Conservation (phyloP, 2,329 filamentous ascomycete genomes). For the Anthostomella pinea region DNA sequence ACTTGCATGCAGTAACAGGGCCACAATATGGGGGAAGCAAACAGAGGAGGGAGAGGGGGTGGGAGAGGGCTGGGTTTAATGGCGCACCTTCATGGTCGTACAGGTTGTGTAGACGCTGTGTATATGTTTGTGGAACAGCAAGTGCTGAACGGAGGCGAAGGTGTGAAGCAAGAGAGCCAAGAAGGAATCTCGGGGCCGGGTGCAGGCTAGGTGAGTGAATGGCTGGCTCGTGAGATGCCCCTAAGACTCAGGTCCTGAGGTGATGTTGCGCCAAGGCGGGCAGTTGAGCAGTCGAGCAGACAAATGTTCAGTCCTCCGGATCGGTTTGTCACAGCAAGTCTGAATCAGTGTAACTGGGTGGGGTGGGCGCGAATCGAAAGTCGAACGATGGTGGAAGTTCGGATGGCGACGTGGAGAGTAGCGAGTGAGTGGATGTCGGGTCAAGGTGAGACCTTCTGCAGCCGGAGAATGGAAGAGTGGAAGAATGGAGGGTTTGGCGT, state of each 20-base stretch:
- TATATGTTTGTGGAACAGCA: constrained; percentile 20
- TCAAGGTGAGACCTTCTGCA: constrained; percentile 29
- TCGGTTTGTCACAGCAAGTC: constrained; percentile 28
- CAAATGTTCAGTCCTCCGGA: constrained; percentile 17
- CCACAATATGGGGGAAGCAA: too few species aligned
- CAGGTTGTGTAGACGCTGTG: constrained; percentile 22
- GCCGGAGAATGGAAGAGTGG: constrained; percentile 14
- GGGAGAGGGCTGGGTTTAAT: constrained; percentile 25
- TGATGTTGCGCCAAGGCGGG: constrained; percentile 25
- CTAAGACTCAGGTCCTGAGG: constrained; percentile 26
- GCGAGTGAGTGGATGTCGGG: constrained; percentile 11
- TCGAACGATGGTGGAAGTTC: constrained; percentile 20
- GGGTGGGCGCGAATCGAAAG: constrained; percentile 21
- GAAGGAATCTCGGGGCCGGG: constrained; percentile 18
- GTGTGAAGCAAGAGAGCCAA: constrained; percentile 18
- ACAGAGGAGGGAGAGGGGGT: constrained; percentile 8
- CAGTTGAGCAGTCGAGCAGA: constrained; percentile 21
- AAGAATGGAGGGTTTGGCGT: constrained; percentile 15
- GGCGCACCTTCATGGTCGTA: constrained; percentile 36
- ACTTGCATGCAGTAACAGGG: too few species aligned
- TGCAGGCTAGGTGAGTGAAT: constrained; percentile 20
- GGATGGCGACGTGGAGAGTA: constrained; percentile 21
- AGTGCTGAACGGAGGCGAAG: constrained; percentile 13
- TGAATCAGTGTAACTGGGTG: constrained; percentile 31
- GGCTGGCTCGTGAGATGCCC: constrained; percentile 19